These are phyloP conservation scores for Saccharata proteae DNA, from an alignment of 2,329 filamentous ascomycete species.

Conservation along the genomic window DNA sequence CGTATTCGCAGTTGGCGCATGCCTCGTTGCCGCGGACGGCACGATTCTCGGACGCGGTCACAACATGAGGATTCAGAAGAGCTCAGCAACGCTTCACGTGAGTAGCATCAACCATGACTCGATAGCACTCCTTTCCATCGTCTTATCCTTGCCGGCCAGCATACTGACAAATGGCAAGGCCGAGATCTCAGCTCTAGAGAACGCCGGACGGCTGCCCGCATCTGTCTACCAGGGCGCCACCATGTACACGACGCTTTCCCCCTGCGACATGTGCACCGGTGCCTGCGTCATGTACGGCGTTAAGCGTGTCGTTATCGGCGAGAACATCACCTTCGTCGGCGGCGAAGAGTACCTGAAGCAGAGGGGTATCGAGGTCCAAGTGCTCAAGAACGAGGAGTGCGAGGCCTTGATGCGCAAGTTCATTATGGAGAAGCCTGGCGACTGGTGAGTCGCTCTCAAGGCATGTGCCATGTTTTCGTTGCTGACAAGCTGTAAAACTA, in stretches of 20 bases:
- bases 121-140: constrained; percentile 3
- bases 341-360: constrained; percentile 58
- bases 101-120: constrained; percentile 15
- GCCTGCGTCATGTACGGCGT: constrained; percentile 68
- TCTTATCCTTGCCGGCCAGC: neutral
- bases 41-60: constrained; percentile 59
- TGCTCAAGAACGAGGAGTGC: constrained; percentile 53
- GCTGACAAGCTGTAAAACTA: too few relatives aligned
- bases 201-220: constrained; percentile 59
- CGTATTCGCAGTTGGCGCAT: constrained; percentile 35
- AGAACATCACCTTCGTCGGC: constrained; percentile 64
- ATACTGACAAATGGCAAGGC: constrained; percentile 37
- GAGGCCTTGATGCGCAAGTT: constrained; percentile 59
- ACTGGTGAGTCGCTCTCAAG: constrained; percentile 43
- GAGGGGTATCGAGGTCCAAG: constrained; percentile 61
- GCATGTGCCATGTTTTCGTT: constrained; percentile 3
- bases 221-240: constrained; percentile 57
- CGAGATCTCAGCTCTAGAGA: constrained; percentile 64
- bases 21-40: constrained; percentile 56
- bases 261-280: constrained; percentile 73
- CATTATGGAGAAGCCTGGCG: constrained; percentile 56
- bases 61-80: constrained; percentile 64
- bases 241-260: constrained; percentile 75
- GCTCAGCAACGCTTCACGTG: constrained; percentile 60
- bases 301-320: constrained; percentile 55